These are phyloP conservation scores for Wallacemonas rigidus DNA, from an alignment of 208 protist genomes.

Conservation along the genomic window DNA sequence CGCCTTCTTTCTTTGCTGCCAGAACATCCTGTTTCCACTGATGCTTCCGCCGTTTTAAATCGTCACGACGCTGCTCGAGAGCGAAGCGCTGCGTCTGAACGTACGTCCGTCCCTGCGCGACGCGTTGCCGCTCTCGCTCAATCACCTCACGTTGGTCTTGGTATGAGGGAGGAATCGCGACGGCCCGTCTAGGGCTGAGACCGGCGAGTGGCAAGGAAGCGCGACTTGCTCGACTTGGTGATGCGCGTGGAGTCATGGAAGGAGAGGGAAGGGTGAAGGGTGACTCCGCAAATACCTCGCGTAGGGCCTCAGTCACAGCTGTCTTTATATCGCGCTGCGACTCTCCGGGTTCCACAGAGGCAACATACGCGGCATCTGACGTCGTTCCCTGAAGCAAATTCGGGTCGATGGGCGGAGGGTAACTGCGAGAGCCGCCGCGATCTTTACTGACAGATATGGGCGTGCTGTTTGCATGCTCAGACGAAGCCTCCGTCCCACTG, in stretches of 20 bases:
- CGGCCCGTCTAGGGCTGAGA: neutral
- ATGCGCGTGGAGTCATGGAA: slow-evolving; percentile 11
- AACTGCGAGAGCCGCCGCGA: neutral
- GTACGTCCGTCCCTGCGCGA: slow-evolving; percentile 47
- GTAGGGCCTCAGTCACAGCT: slow-evolving; percentile 66
- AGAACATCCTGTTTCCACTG: slow-evolving; percentile 86
- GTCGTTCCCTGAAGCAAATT: slow-evolving; percentile 8
- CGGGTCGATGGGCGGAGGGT: slow-evolving; percentile 29
- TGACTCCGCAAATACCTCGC: slow-evolving; percentile 61
- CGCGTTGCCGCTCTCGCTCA: slow-evolving; percentile 50
- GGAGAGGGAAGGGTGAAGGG: slow-evolving; percentile 61
- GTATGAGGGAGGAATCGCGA: slow-evolving; percentile 30
- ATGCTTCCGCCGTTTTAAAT: slow-evolving; percentile 55
- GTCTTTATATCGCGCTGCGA: slow-evolving; percentile 51
- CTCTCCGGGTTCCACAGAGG: neutral
- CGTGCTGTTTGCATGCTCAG: slow-evolving; percentile 16
- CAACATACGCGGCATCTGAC: neutral
- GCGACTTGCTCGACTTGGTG: slow-evolving; percentile 1
- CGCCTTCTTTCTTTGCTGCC: slow-evolving; percentile 65
- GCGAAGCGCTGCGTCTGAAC: slow-evolving; percentile 55
- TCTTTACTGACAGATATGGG: slow-evolving; percentile 5
- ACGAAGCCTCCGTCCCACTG: slow-evolving; percentile 33
- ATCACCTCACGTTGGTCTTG: slow-evolving; percentile 57
- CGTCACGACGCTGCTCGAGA: slow-evolving; percentile 62
- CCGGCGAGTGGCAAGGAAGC: neutral